Evolutionary conservation across 2,329 filamentous ascomycete genomes (phyloP).

Genomic region (Zasmidium citrigriseum): DNA sequence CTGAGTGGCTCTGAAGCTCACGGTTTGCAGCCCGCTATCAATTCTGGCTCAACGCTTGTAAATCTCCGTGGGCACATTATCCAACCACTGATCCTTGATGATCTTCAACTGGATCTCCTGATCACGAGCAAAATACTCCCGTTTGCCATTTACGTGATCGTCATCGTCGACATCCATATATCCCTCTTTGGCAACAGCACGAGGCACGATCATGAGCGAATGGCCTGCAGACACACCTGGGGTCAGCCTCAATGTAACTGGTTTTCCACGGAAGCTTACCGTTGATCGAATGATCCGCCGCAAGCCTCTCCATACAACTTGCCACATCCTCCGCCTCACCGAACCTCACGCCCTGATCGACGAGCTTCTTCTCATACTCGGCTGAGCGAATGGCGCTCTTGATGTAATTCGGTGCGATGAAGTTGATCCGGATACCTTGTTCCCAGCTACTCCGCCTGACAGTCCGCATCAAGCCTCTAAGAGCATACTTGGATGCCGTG

Average conservation of each 20-base stretch:
- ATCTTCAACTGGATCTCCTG: constrained; percentile 6
- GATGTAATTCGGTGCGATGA: constrained; percentile 19
- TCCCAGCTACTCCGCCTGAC: constrained; percentile 7
- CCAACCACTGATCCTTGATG: constrained; percentile 12
- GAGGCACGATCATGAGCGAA: constrained; percentile 20
- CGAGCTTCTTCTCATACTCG: constrained; percentile 45
- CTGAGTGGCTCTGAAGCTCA: too few relatives aligned
- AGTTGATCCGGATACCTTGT: constrained; percentile 15
- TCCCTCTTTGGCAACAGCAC: constrained; percentile 13
- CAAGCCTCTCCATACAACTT: constrained; percentile 37
- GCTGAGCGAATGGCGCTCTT: constrained; percentile 33
- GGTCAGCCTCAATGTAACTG: background rate
- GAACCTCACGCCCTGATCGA: constrained; percentile 43
- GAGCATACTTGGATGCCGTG: constrained; percentile 12
- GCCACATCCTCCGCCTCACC: constrained; percentile 35
- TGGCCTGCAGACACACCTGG: constrained; percentile 8
- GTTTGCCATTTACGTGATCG: background rate
- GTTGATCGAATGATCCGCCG: background rate
- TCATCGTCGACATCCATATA: constrained; percentile 26
- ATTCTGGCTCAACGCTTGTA: background rate
- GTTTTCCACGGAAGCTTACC: background rate
- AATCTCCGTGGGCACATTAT: background rate
- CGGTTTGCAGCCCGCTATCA: background rate
- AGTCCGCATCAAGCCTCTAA: constrained; percentile 17
- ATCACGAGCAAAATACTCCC: background rate